These are phyloP conservation scores for Basipetospora chlamydospora DNA, from an alignment of 2,329 filamentous ascomycete genomes.

Conservation along the genomic window DNA sequence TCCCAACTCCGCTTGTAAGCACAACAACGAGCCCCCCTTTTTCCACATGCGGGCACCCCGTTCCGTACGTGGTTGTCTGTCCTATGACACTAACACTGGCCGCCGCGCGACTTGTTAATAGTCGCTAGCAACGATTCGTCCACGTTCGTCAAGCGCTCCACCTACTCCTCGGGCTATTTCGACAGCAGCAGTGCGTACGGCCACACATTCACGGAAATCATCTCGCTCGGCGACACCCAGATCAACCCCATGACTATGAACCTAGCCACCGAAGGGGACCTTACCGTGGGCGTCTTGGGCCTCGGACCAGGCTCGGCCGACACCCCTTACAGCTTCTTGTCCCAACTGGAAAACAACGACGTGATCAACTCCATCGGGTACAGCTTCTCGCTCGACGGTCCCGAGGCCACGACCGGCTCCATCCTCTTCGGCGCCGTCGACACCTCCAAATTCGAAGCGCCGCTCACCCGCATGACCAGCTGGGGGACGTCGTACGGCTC, in stretches of 20 bases:
- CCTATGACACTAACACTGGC: conserved; percentile 6
- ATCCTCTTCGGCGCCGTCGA: conserved; percentile 68
- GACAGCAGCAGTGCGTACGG: conserved; percentile 47
- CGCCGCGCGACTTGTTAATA: conserved; percentile 14
- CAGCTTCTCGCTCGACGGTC: conserved; percentile 65
- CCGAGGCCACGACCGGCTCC: conserved; percentile 47
- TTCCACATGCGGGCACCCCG: no score
- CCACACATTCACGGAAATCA: conserved; percentile 65
- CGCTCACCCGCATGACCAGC: conserved; percentile 52
- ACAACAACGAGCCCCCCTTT: no score
- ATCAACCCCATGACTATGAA: conserved; percentile 53
- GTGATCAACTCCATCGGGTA: conserved; percentile 54
- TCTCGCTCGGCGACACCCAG: conserved; percentile 41
- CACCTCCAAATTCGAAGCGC: conserved; percentile 45
- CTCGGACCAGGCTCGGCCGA: conserved; percentile 50
- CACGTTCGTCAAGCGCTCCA: no score
- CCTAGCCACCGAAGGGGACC: conserved; percentile 48
- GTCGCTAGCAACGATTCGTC: conserved; percentile 55
- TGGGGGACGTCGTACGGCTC: conserved; percentile 25
- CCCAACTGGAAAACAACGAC: conserved; percentile 44
- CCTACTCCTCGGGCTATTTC: conserved; percentile 70
- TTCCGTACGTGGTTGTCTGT: no score
- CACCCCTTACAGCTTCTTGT: conserved; percentile 55
- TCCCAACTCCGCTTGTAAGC: conserved; percentile 1
- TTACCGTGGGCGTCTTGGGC: conserved; percentile 64